These are phyloP conservation scores for Blastocystis sp. DNA, from an alignment of 352 stramenopile species.

Conservation along the genomic window DNA sequence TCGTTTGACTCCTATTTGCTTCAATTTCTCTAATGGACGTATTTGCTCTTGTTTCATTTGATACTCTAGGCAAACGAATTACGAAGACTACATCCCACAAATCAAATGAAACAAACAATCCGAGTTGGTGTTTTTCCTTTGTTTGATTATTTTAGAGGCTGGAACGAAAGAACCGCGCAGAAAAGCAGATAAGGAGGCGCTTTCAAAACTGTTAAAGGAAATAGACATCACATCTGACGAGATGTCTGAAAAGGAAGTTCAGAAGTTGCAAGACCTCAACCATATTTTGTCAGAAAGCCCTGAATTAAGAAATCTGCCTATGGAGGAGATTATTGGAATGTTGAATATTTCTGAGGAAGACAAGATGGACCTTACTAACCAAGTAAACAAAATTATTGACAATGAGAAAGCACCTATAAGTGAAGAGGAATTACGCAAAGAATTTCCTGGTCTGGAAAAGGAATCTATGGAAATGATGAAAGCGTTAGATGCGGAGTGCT, in stretches of 20 bases:
- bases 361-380: background rate
- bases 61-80: background rate
- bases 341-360: constrained; percentile 45
- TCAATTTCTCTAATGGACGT: background rate
- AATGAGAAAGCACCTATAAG: background rate
- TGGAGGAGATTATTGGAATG: constrained; percentile 59
- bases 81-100: background rate
- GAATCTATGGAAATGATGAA: background rate
- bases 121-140: too few species aligned
- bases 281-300: constrained; percentile 32
- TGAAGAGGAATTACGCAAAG: constrained; percentile 23
- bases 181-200: background rate
- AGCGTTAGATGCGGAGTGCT: background rate
- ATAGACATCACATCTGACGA: constrained; percentile 2
- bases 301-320: constrained; percentile 47
- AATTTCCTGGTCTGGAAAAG: constrained; percentile 6
- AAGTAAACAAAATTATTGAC: background rate
- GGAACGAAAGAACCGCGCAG: background rate
- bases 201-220: constrained; percentile 1
- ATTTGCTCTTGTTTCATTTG: background rate
- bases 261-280: constrained; percentile 35
- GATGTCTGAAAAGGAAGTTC: background rate
- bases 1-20: background rate
- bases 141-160: too few species aligned
- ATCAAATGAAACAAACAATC: too few species aligned